A percentile compares a stretch with the other conserved stretches of the same genome.
phyloP scores from a whole-genome alignment of 1,139 yeast genomes.

The Magnusiomyces fungicola region DNA sequence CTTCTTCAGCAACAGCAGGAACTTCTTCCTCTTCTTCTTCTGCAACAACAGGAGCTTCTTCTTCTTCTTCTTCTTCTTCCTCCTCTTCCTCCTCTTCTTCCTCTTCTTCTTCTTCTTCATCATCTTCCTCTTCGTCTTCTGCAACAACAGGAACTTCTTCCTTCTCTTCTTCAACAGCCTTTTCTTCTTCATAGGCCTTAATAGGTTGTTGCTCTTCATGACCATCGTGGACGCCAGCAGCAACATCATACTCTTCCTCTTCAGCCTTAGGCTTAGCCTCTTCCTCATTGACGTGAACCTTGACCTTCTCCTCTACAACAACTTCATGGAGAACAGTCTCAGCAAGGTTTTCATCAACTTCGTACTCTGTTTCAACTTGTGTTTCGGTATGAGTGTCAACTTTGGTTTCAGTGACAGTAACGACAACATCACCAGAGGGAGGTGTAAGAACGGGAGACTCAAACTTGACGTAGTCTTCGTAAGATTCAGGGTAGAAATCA shows the following conservation, averaged over 20 bases:
- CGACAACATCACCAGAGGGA: neutral
- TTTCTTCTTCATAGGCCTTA: too few relatives aligned
- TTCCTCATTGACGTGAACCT: too few relatives aligned
- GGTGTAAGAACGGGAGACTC: slow-evolving; percentile 7
- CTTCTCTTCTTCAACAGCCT: slow-evolving; percentile 1
- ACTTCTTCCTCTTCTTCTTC: too few relatives aligned
- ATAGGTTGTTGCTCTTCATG: too few relatives aligned
- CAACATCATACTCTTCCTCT: neutral
- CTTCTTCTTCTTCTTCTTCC: slow-evolving; percentile 9
- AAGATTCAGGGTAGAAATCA: slow-evolving; percentile 41
- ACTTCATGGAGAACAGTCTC: neutral
- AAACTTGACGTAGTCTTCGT: slow-evolving; percentile 24
- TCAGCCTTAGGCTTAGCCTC: neutral
- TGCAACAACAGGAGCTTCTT: too few relatives aligned
- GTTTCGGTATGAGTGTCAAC: neutral
- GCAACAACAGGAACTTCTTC: slow-evolving; percentile 19
- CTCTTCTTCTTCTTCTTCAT: slow-evolving; percentile 20
- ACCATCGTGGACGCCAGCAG: too few relatives aligned
- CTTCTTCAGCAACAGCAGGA: slow-evolving; percentile 4
- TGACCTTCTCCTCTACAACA: neutral
- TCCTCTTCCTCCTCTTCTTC: slow-evolving; percentile 7
- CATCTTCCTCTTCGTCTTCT: slow-evolving; percentile 27
- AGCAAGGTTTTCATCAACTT: neutral
- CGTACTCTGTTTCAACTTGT: neutral
- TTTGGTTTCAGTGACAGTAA: slow-evolving; percentile 2